Percentiles rank a stretch among this genome's conserved stretches.
Conservation (phyloP, 2,329 filamentous ascomycete genomes). For the Fusarium paranaense region DNA sequence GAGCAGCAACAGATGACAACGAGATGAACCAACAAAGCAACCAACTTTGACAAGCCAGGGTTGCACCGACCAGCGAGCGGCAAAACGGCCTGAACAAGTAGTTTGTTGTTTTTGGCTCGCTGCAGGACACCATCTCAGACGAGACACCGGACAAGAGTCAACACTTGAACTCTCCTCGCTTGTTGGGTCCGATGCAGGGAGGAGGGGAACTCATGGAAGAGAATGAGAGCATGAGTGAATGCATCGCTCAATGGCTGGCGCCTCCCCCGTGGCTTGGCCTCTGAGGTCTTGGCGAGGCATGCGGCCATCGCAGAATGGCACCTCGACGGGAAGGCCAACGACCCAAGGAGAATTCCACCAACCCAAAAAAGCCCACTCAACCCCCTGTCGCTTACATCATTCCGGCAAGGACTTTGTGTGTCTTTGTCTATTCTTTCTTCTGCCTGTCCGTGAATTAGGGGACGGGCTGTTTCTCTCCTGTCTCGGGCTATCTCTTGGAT, state of each 20-base stretch:
- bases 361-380: neutral
- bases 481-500: conserved; percentile 7
- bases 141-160: neutral
- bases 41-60: conserved; percentile 7
- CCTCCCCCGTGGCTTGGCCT: conserved; percentile 5
- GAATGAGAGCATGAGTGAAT: conserved; percentile 1
- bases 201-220: neutral
- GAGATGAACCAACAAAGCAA: conserved; percentile 12
- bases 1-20: neutral
- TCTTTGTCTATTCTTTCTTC: neutral
- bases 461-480: neutral
- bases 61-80: conserved; percentile 12
- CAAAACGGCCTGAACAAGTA: neutral
- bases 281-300: conserved; percentile 8
- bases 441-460: neutral
- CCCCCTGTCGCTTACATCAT: conserved; percentile 1
- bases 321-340: conserved; percentile 6
- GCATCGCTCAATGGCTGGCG: conserved; percentile 4
- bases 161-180: neutral
- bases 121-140: neutral
- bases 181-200: neutral
- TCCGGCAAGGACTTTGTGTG: neutral
- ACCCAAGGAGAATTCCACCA: neutral
- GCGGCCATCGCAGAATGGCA: conserved; percentile 9
- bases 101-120: neutral